These are phyloP conservation scores for Penicillium hordei DNA, from an alignment of 2,329 filamentous ascomycete genomes.

Conservation along the genomic window DNA sequence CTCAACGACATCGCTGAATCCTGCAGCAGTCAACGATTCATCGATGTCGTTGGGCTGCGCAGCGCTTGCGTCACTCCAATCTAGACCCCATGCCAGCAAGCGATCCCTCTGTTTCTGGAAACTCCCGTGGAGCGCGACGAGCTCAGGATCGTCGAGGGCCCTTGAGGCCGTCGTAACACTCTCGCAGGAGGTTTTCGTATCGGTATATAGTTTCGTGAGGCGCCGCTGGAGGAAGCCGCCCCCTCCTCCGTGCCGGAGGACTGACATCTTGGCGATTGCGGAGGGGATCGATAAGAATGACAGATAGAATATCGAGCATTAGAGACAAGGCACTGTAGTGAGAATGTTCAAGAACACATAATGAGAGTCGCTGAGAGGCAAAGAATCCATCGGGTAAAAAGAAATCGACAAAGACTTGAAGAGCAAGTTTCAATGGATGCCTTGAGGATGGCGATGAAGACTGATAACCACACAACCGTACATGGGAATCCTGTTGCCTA, in stretches of 20 bases:
- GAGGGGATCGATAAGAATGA: constrained; percentile 17
- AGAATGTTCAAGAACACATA: constrained; percentile 17
- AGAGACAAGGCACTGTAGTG: constrained; percentile 10
- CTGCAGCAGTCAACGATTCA: constrained; percentile 61
- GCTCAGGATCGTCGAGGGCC: constrained; percentile 53
- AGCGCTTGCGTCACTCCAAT: constrained; percentile 64
- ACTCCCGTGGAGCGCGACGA: constrained; percentile 58
- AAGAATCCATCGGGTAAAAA: constrained; percentile 12
- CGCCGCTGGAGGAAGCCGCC: constrained; percentile 47
- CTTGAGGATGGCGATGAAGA: constrained; percentile 22
- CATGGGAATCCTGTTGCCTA: constrained; percentile 46
- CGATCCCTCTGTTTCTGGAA: constrained; percentile 65
- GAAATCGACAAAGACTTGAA: constrained; percentile 6
- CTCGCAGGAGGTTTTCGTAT: constrained; percentile 63
- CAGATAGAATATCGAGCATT: constrained; percentile 17
- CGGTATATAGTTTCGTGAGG: constrained; percentile 62
- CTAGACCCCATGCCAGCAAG: constrained; percentile 63
- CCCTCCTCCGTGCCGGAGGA: constrained; percentile 45
- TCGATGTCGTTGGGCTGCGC: constrained; percentile 61
- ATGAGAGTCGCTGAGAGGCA: constrained; percentile 10
- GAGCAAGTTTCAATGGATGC: constrained; percentile 20
- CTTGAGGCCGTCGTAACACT: constrained; percentile 52
- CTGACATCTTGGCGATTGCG: constrained; percentile 43
- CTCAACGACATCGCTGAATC: constrained; percentile 62
- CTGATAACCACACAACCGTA: constrained; percentile 29